These are phyloP conservation scores for Pichia exigua DNA, from an alignment of 805 yeast species.

Conservation along the genomic window DNA sequence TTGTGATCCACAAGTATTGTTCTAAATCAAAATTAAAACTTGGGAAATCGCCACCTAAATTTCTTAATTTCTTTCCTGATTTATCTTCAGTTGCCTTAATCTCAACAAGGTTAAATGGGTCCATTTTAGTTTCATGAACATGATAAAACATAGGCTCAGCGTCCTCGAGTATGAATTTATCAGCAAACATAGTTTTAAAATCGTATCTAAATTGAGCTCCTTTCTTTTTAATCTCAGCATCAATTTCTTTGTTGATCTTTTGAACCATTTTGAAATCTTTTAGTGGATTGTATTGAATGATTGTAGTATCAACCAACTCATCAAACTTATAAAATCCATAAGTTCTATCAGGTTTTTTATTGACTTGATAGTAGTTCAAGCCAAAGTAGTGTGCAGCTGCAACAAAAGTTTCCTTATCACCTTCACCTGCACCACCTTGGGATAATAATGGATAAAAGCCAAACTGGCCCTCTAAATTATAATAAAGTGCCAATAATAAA, in stretches of 20 bases:
- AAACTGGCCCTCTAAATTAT: conserved; percentile 51
- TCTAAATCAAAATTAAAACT: conserved; percentile 18
- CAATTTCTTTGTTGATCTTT: neutral
- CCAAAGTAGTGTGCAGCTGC: neutral
- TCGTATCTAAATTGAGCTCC: neutral
- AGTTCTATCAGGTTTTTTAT: conserved; percentile 19
- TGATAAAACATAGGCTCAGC: conserved; percentile 21
- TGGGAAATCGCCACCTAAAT: conserved; percentile 18
- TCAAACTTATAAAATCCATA: neutral
- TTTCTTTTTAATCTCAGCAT: neutral
- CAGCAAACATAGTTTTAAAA: neutral
- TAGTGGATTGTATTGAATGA: neutral
- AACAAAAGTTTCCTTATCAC: neutral
- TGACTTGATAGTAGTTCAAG: conserved; percentile 43
- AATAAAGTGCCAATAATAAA: conserved; percentile 46
- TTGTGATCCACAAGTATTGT: conserved; percentile 16
- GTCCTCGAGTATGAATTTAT: neutral
- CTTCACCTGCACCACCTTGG: neutral
- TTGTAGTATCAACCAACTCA: neutral
- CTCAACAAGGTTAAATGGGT: conserved; percentile 32
- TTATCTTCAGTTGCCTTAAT: conserved; percentile 11
- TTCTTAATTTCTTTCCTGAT: conserved; percentile 10
- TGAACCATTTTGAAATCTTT: neutral
- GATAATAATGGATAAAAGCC: conserved; percentile 44
- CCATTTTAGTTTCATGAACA: conserved; percentile 41